Conservation (phyloP, 1,284 basidiomycete species). For the Trichosporon asahii region DNA sequence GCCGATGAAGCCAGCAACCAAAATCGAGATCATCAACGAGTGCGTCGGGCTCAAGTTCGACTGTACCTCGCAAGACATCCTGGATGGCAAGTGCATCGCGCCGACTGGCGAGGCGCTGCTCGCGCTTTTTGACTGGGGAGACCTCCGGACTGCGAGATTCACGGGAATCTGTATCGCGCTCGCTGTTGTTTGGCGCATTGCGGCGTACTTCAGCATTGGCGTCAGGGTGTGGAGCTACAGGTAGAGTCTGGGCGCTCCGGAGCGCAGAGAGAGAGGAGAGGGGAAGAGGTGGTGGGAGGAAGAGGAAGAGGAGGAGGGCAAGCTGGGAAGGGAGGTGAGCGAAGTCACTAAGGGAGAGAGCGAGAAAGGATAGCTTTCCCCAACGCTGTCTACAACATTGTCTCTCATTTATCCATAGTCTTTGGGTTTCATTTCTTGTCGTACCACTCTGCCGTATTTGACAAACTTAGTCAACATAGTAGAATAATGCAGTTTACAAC, state of each 20-base stretch:
- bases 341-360: no score
- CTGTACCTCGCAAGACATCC: conserved; percentile 45
- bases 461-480: no score
- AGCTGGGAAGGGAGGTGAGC: no score
- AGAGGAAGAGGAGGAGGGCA: no score
- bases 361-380: no score
- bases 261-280: no score
- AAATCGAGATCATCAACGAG: conserved; percentile 54
- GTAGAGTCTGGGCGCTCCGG: conserved; percentile 12
- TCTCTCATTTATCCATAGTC: no score
- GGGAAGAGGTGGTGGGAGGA: no score
- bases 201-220: conserved; percentile 33
- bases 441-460: no score
- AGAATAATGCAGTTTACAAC: no score
- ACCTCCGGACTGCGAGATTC: conserved; percentile 45
- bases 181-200: conserved; percentile 42
- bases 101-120: conserved; percentile 47
- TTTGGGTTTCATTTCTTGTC: no score
- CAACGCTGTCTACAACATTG: no score
- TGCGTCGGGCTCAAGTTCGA: conserved; percentile 46
- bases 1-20: conserved; percentile 40
- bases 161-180: conserved; percentile 49
- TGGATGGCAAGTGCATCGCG: conserved; percentile 50
- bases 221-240: conserved; percentile 33
- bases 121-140: conserved; percentile 45